phyloP scores from a whole-genome alignment of 176 grass and related monocot species.

The Oryza australiensis region DNA sequence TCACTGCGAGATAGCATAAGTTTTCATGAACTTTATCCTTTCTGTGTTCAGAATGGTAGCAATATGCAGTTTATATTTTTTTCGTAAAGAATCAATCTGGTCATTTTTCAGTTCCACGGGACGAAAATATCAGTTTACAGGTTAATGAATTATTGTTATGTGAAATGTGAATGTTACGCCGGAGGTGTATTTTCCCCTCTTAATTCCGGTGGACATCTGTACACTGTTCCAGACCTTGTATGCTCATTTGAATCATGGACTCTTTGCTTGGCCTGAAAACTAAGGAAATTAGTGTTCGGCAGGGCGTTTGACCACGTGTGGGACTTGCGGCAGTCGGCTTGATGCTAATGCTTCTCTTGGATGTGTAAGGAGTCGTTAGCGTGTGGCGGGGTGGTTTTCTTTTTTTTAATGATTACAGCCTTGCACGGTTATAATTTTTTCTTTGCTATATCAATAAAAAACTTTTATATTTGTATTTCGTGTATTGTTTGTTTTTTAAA shows the following conservation, averaged over 20 bases:
- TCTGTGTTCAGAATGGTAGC: not conserved
- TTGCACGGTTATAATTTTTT: no score
- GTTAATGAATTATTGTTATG: not conserved
- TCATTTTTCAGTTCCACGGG: not conserved
- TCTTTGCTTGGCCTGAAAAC: not conserved
- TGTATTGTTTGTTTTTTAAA: no score
- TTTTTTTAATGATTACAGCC: no score
- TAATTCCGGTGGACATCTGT: not conserved
- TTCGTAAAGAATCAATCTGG: not conserved
- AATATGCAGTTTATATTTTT: not conserved
- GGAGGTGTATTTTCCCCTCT: not conserved
- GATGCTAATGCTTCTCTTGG: no score
- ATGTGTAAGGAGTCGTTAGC: no score
- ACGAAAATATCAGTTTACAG: not conserved
- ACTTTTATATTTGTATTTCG: no score
- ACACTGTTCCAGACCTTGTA: not conserved
- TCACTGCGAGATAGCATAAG: not conserved
- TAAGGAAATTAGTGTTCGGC: no score
- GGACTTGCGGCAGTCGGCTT: no score
- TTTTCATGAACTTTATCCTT: not conserved
- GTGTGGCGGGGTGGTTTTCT: no score
- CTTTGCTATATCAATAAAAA: no score
- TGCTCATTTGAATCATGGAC: no score
- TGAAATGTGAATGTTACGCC: not conserved
- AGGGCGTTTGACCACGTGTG: no score